Conservation (phyloP, 371 early-diverging fungal species). For the Mucor indicus region DNA sequence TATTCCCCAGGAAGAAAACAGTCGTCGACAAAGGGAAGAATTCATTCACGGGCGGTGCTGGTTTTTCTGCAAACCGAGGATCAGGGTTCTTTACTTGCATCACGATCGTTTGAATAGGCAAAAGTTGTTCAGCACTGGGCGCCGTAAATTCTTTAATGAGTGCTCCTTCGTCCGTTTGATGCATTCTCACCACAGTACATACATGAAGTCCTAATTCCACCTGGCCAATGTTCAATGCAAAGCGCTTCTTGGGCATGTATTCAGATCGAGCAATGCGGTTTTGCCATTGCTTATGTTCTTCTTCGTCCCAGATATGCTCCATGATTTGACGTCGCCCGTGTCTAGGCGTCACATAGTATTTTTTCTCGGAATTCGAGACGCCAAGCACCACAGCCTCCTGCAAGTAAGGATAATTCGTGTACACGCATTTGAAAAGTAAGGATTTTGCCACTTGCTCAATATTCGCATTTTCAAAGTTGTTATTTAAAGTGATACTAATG, state of each 20-base stretch:
- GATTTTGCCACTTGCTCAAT: constrained; percentile 50
- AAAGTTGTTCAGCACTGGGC: constrained; percentile 56
- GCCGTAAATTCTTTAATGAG: constrained; percentile 80
- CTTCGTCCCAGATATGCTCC: constrained; percentile 49
- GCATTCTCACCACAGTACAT: constrained; percentile 66
- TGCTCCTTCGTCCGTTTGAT: constrained; percentile 74
- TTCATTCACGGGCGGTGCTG: constrained; percentile 49
- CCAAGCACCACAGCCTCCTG: constrained; percentile 76
- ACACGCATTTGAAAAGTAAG: constrained; percentile 59
- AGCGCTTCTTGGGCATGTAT: constrained; percentile 52
- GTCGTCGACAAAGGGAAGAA: constrained; percentile 68
- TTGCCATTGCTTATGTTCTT: constrained; percentile 49
- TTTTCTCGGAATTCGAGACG: constrained; percentile 68
- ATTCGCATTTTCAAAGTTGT: constrained; percentile 46
- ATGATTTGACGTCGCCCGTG: constrained; percentile 39
- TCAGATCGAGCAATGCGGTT: constrained; percentile 59
- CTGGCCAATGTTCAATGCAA: constrained; percentile 68
- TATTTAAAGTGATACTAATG: constrained; percentile 69
- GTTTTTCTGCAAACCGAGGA: constrained; percentile 63
- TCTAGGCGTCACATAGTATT: constrained; percentile 56
- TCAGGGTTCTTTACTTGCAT: constrained; percentile 62
- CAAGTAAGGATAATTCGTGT: constrained; percentile 84
- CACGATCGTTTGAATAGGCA: constrained; percentile 72
- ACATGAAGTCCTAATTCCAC: constrained; percentile 72
- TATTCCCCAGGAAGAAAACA: constrained; percentile 68